phyloP scores from a whole-genome alignment of 495 filamentous ascomycete species.

The Talaromyces stipitatus region DNA sequence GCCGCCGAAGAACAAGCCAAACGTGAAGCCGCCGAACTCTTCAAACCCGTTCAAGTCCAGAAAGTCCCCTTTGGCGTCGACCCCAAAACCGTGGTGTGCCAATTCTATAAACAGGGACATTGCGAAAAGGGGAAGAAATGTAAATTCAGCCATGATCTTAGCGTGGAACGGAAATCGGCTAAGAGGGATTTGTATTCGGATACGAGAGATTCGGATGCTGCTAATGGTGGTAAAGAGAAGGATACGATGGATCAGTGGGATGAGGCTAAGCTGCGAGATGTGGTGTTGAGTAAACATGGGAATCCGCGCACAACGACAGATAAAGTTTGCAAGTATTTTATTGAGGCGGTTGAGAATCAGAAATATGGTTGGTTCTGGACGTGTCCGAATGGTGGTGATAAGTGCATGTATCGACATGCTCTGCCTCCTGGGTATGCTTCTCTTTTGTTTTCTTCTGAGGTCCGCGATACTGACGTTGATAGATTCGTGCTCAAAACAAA shows the following conservation, averaged over 20 bases:
- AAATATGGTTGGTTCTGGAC: slow-evolving; percentile 99
- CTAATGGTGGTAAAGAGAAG: slow-evolving; percentile 74
- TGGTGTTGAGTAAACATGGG: slow-evolving; percentile 91
- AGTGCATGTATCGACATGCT: slow-evolving; percentile 97
- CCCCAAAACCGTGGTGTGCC: slow-evolving; percentile 94
- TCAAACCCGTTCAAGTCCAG: slow-evolving; percentile 90
- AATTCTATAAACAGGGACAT: slow-evolving; percentile 91
- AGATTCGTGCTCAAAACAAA: slow-evolving; percentile 97
- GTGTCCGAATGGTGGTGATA: slow-evolving; percentile 93
- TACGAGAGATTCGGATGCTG: slow-evolving; percentile 57
- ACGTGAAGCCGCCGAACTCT: slow-evolving; percentile 72
- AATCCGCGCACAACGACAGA: slow-evolving; percentile 95
- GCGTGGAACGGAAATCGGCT: slow-evolving; percentile 78
- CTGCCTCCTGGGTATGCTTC: slow-evolving; percentile 76
- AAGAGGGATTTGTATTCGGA: slow-evolving; percentile 94
- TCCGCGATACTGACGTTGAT: background rate
- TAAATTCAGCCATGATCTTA: slow-evolving; percentile 92
- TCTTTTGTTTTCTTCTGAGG: background rate
- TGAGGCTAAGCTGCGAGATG: slow-evolving; percentile 86
- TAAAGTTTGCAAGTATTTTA: slow-evolving; percentile 98
- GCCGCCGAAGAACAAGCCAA: slow-evolving; percentile 74
- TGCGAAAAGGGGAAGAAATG: slow-evolving; percentile 98
- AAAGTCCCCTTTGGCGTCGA: slow-evolving; percentile 98
- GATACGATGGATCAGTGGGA: slow-evolving; percentile 96
- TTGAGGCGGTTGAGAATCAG: slow-evolving; percentile 93